Evolutionary conservation across 2,329 filamentous ascomycete genomes (phyloP).

Genomic region (Colletotrichum sp.): DNA sequence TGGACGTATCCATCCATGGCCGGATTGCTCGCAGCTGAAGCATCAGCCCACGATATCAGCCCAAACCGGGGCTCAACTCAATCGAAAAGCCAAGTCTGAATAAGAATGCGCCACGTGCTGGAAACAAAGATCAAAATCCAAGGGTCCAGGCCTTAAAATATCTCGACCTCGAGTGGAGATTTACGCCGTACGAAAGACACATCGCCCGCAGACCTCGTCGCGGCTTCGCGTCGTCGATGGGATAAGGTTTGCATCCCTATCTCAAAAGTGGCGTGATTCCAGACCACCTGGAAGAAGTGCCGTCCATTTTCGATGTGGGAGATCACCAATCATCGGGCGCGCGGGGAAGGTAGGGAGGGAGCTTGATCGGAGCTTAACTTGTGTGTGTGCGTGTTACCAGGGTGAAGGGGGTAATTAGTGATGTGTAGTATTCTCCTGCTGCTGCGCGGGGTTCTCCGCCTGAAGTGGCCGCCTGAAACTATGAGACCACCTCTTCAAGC

Average conservation of each 20-base stretch:
- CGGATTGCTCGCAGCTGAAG: neutral
- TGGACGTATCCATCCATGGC: neutral
- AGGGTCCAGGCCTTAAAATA: neutral
- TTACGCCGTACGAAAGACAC: neutral
- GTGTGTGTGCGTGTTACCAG: neutral
- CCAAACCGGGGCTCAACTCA: neutral
- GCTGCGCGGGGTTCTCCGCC: neutral
- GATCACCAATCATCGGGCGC: neutral
- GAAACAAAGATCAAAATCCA: neutral
- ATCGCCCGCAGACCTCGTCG: neutral
- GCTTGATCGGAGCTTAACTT: neutral
- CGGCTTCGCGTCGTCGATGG: neutral
- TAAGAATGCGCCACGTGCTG: neutral
- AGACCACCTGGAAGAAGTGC: neutral
- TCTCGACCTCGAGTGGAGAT: neutral
- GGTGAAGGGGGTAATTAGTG: no score
- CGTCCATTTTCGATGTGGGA: neutral
- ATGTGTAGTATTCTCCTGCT: neutral
- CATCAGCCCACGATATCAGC: neutral
- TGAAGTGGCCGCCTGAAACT: neutral
- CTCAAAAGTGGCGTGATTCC: neutral
- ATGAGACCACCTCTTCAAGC: neutral
- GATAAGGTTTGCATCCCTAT: neutral
- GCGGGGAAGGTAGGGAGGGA: neutral
- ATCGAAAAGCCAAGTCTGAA: neutral